phyloP scores from a whole-genome alignment of 2,329 filamentous ascomycete species.

The Pseudogymnoascus sp. region DNA sequence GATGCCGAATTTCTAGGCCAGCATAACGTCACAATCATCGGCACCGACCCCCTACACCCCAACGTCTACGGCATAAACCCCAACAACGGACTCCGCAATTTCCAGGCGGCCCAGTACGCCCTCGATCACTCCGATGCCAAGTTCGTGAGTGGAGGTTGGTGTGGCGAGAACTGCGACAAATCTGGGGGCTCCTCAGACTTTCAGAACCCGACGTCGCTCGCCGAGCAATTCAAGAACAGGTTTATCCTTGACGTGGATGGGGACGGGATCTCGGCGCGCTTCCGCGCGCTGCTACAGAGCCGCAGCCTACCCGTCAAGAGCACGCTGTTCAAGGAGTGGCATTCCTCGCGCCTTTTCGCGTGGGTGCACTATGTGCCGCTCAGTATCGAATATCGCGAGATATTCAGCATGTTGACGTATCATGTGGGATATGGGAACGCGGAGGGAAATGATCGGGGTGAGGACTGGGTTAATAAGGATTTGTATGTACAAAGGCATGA shows the following conservation, averaged over 20 bases:
- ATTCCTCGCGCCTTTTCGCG: constrained; percentile 64
- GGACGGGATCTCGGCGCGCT: constrained; percentile 63
- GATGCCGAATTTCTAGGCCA: constrained; percentile 43
- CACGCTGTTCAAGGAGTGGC: constrained; percentile 75
- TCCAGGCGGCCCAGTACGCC: constrained; percentile 33
- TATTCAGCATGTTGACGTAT: constrained; percentile 68
- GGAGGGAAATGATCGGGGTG: constrained; percentile 42
- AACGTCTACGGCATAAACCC: neutral
- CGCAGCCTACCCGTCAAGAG: constrained; percentile 70
- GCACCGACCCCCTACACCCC: constrained; percentile 22
- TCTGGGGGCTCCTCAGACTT: constrained; percentile 39
- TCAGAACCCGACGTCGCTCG: constrained; percentile 50
- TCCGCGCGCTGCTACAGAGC: constrained; percentile 61
- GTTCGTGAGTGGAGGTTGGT: constrained; percentile 37
- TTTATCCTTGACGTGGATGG: constrained; percentile 74
- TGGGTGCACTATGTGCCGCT: constrained; percentile 81
- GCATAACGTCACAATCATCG: constrained; percentile 32
- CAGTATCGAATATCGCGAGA: constrained; percentile 66
- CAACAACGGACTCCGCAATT: constrained; percentile 31
- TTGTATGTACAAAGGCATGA: constrained; percentile 36
- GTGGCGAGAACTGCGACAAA: constrained; percentile 39
- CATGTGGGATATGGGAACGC: constrained; percentile 56
- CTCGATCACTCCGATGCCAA: constrained; percentile 28
- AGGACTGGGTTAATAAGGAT: constrained; percentile 37
- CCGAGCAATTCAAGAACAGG: constrained; percentile 54